Percentiles rank a stretch among this genome's conserved stretches.
Conservation (phyloP, 805 yeast genomes). For the Candida maesae region DNA sequence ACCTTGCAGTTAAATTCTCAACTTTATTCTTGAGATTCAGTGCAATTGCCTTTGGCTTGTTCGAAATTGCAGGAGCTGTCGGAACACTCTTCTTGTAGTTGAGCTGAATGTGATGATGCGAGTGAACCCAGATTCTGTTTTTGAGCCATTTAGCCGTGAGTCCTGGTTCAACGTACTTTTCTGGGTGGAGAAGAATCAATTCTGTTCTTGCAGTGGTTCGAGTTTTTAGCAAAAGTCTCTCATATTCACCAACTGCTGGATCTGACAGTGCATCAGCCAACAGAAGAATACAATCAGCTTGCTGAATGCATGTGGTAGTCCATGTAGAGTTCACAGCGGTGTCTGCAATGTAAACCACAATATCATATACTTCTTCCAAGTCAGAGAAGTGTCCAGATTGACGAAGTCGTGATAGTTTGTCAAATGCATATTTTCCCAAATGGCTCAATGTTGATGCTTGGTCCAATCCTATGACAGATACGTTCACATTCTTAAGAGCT, state of each 20-base stretch:
- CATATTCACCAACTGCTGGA: slow-evolving; percentile 82
- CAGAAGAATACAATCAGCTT: slow-evolving; percentile 90
- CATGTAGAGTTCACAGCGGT: slow-evolving; percentile 78
- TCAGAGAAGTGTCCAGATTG: slow-evolving; percentile 88
- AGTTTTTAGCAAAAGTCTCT: slow-evolving; percentile 64
- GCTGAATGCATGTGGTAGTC: slow-evolving; percentile 90
- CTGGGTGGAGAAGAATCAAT: slow-evolving; percentile 78
- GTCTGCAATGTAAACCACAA: slow-evolving; percentile 88
- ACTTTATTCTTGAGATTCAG: slow-evolving; percentile 32
- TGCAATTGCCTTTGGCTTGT: slow-evolving; percentile 20
- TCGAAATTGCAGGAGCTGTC: slow-evolving; percentile 2
- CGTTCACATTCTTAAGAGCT: slow-evolving; percentile 71
- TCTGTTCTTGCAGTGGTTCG: slow-evolving; percentile 88
- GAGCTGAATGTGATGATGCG: slow-evolving; percentile 91
- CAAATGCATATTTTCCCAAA: slow-evolving; percentile 90
- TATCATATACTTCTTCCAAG: slow-evolving; percentile 82
- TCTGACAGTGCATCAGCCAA: slow-evolving; percentile 78
- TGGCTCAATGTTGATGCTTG: slow-evolving; percentile 77
- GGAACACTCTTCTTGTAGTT: slow-evolving; percentile 23
- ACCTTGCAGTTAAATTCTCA: slow-evolving; percentile 33
- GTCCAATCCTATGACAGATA: slow-evolving; percentile 73
- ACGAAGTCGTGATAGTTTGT: slow-evolving; percentile 77
- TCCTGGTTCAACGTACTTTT: slow-evolving; percentile 79
- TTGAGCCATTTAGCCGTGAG: slow-evolving; percentile 82
- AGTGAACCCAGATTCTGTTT: slow-evolving; percentile 83